A percentile compares a stretch with the other conserved stretches of the same genome.
Conservation (phyloP, 352 stramenopile genomes). For the Achlya hypogyna region DNA sequence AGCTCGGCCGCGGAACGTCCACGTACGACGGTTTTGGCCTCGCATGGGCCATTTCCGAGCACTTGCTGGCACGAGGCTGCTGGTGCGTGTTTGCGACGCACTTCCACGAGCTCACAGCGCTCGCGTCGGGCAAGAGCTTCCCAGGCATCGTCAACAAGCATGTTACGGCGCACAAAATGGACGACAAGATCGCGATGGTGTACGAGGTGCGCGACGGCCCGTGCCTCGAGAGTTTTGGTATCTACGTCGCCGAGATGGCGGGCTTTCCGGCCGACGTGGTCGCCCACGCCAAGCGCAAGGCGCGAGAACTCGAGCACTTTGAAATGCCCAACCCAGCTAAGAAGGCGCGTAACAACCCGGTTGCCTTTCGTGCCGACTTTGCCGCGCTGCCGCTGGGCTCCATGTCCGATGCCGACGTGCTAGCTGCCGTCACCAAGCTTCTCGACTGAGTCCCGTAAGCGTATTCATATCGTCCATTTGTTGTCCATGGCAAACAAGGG, state of each 20-base stretch:
- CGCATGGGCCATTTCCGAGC: slow-evolving; percentile 97
- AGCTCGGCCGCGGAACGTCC: slow-evolving; percentile 96
- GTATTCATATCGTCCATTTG: not conserved
- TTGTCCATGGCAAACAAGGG: not conserved
- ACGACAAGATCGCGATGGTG: slow-evolving; percentile 84
- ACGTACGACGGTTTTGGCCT: slow-evolving; percentile 97
- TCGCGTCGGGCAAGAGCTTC: slow-evolving; percentile 67
- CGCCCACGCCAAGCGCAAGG: slow-evolving; percentile 89
- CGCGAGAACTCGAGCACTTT: slow-evolving; percentile 88
- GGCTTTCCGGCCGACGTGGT: slow-evolving; percentile 92
- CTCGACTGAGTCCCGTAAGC: not conserved
- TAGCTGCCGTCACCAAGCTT: not conserved
- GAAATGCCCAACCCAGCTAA: slow-evolving; percentile 23
- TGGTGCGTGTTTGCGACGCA: slow-evolving; percentile 97
- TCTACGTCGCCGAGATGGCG: slow-evolving; percentile 97
- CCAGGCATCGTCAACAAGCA: slow-evolving; percentile 93
- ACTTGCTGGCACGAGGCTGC: slow-evolving; percentile 86
- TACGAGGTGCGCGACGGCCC: slow-evolving; percentile 90
- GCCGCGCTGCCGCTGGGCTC: slow-evolving; percentile 57
- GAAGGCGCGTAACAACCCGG: slow-evolving; percentile 25
- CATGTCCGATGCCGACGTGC: slow-evolving; percentile 23
- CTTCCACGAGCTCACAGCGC: slow-evolving; percentile 97
- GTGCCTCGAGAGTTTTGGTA: slow-evolving; percentile 97
- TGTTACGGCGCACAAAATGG: slow-evolving; percentile 85
- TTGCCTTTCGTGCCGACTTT: slow-evolving; percentile 43